Evolutionary conservation across 176 grass and related monocot species (phyloP), one percentile per base, ranked within the genome.

Genomic region (Canna indica): DNA sequence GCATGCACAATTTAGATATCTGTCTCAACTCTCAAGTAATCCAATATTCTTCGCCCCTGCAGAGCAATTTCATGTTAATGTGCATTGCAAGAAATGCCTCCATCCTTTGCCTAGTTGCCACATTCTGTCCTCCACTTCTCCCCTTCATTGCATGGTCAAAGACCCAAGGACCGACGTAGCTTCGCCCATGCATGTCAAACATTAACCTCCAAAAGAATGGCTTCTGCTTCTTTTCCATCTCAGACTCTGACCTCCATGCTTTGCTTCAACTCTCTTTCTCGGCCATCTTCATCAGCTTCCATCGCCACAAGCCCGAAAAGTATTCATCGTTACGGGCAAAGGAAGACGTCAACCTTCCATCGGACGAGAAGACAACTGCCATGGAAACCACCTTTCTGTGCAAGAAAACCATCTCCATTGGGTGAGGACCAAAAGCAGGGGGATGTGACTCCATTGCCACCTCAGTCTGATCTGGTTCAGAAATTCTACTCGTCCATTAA

Each of bases 401-500:
- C 50, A 16, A 20, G 16, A 54, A 54, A 54, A 54, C 50, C 50
- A 7, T 18, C 50, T 20, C 50, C 50, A 18, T n/a, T 3, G 1
- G 20, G 20, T n/a, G n/a, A n/a, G n/a, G n/a, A n/a, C n/a, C n/a
- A n/a, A n/a, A n/a, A n/a, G n/a, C n/a, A n/a, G 2, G 50, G 8
- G 15, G 1, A n/a, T 54, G n/a, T 5, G 50, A 7, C 17, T 54
- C 80, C 81, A 59, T 72, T 59, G 75, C 78, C 87, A 4, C 74
- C 90, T 35, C 11, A 78, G 52, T 48, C 75, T 22, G 65, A 76
- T 63, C 34, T 88, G 33, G 39, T 91, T 77, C 73, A 76, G 42
- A 80, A 80, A 70, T 88, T 96, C 39, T 96, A 88, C 57, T 73
- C 80, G 38, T 73, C 76, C 58, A 70, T 96, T 46, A 96, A 96